A percentile compares a stretch with the other conserved stretches of the same genome.
phyloP scores from a whole-genome alignment of 2,329 filamentous ascomycete species.

The Daldinia eschscholtzii region DNA sequence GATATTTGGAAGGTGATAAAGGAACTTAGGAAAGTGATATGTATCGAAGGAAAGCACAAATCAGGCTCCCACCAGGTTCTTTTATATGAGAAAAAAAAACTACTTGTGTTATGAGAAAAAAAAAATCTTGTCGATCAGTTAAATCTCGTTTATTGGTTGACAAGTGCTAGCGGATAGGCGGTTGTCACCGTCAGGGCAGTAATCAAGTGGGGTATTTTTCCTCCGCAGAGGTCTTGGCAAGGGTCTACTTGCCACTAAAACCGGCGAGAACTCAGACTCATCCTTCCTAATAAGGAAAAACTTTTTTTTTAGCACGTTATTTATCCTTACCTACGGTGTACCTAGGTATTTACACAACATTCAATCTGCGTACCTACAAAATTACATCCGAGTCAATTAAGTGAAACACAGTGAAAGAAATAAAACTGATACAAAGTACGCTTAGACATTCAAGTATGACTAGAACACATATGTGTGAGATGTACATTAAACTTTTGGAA shows the following conservation, averaged over 20 bases:
- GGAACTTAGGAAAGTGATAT: background rate
- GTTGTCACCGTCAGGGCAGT: conserved; percentile 10
- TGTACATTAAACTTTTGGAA: background rate
- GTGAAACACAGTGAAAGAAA: background rate
- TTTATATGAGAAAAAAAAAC: conserved; percentile 14
- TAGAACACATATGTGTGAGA: background rate
- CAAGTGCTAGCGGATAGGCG: conserved; percentile 25
- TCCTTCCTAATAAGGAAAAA: conserved; percentile 7
- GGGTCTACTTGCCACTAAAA: conserved; percentile 19
- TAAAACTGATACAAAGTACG: background rate
- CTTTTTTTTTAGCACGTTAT: background rate
- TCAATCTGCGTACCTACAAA: too few species aligned
- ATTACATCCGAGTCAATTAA: background rate
- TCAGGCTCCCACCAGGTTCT: conserved; percentile 6
- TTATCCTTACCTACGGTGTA: background rate
- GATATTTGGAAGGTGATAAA: background rate
- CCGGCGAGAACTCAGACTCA: background rate
- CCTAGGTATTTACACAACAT: background rate
- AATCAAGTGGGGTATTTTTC: background rate
- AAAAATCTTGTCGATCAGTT: conserved; percentile 44
- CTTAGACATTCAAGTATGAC: background rate
- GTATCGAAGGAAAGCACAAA: conserved; percentile 8
- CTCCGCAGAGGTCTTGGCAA: conserved; percentile 35
- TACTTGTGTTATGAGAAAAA: conserved; percentile 25
- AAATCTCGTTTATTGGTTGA: conserved; percentile 42